Evolutionary conservation across 805 yeast species (phyloP).

Genomic region (Helenozyma baotianmanensis): DNA sequence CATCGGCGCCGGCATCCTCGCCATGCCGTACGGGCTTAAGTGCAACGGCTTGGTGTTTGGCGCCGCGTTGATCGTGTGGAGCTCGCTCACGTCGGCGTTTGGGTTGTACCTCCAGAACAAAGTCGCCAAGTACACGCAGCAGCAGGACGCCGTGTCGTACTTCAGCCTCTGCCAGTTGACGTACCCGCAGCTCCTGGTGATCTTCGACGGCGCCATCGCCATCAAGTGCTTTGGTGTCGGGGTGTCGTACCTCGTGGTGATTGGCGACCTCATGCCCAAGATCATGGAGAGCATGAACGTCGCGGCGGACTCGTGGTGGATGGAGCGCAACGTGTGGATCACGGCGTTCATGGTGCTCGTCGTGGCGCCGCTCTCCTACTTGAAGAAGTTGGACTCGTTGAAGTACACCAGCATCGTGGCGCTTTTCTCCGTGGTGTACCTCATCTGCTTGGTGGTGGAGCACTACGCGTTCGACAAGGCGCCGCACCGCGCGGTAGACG

Average conservation of each 20-base stretch:
- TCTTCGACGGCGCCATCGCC: slow-evolving; percentile 73
- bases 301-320: slow-evolving; percentile 15
- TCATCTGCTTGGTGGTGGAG: slow-evolving; percentile 50
- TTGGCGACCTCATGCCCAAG: slow-evolving; percentile 73
- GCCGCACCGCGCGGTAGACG: slow-evolving; percentile 16
- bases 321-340: slow-evolving; percentile 50
- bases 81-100: slow-evolving; percentile 62
- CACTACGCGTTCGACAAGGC: slow-evolving; percentile 33
- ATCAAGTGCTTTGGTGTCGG: slow-evolving; percentile 80
- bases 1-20: slow-evolving; percentile 75
- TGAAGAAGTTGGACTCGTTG: slow-evolving; percentile 62
- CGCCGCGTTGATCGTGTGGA: slow-evolving; percentile 47
- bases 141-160: slow-evolving; percentile 38
- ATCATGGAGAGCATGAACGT: slow-evolving; percentile 38
- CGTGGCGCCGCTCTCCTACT: slow-evolving; percentile 59
- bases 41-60: slow-evolving; percentile 67
- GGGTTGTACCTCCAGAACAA: slow-evolving; percentile 63
- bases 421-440: slow-evolving; percentile 58
- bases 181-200: slow-evolving; percentile 61
- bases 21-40: slow-evolving; percentile 68
- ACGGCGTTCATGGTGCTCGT: slow-evolving; percentile 45
- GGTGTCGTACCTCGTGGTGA: slow-evolving; percentile 63
- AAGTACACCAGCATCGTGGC: slow-evolving; percentile 71
- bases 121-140: slow-evolving; percentile 50
- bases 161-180: slow-evolving; percentile 51